Percentiles rank a stretch among this genome's conserved stretches.
Conservation (phyloP, 2,329 filamentous ascomycete species). For the Phyllosticta citribraziliensis region DNA sequence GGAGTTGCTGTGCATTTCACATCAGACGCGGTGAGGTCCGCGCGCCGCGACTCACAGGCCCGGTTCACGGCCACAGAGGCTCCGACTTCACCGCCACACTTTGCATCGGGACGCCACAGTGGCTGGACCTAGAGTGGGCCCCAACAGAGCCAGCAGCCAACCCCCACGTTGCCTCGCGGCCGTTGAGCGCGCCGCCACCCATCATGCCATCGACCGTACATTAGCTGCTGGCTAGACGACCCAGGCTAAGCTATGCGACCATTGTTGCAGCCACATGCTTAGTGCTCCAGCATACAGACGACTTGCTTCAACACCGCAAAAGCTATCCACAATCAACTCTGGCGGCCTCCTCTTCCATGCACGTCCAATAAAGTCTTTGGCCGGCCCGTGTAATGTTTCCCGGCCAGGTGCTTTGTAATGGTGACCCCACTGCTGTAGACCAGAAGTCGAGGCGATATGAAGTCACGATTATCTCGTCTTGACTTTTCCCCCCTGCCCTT, state of each 20-base stretch:
- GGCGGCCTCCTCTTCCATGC: background rate
- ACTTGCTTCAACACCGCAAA: background rate
- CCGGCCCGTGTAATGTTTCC: background rate
- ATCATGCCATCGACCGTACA: background rate
- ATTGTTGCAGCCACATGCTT: background rate
- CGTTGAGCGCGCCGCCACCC: background rate
- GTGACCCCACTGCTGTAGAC: conserved; percentile 2
- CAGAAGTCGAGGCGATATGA: background rate
- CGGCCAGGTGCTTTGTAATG: conserved; percentile 6
- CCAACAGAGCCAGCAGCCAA: no score
- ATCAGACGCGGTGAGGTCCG: background rate
- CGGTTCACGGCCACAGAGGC: background rate
- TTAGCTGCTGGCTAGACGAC: background rate
- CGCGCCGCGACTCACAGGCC: background rate
- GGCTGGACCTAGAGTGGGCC: background rate
- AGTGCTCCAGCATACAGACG: background rate
- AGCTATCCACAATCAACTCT: background rate
- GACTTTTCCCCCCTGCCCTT: background rate
- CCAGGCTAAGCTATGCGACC: background rate
- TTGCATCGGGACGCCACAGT: background rate
- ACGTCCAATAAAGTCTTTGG: background rate
- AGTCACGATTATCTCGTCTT: background rate
- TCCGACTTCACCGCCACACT: background rate
- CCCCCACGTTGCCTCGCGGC: background rate
- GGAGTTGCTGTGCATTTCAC: background rate